A percentile compares a stretch with the other conserved stretches of the same genome.
phyloP scores from a whole-genome alignment of 139 green algal genomes.

The Volvox reticuliferus region DNA sequence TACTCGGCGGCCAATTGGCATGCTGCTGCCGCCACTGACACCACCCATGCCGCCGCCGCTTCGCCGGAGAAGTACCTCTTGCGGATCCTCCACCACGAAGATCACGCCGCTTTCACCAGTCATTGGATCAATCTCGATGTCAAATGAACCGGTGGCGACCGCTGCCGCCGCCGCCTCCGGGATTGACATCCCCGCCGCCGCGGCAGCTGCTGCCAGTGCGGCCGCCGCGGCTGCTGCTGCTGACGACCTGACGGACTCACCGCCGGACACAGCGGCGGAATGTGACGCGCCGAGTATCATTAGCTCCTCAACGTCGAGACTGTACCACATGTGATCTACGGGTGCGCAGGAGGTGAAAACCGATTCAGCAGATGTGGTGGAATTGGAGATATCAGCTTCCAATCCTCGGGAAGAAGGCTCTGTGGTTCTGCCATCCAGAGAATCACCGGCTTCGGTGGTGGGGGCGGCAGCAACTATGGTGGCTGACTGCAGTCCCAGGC shows the following conservation, averaged over 20 bases:
- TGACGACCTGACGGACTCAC: neutral
- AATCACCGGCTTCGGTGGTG: neutral
- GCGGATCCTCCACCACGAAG: constrained; percentile 24
- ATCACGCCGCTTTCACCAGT: neutral
- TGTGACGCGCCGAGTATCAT: neutral
- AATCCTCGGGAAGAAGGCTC: neutral
- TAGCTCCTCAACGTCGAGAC: constrained; percentile 14
- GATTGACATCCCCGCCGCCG: neutral
- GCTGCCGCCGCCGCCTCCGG: neutral
- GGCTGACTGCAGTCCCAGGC: neutral
- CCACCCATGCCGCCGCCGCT: neutral
- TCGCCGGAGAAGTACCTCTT: neutral
- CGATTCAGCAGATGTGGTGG: neutral
- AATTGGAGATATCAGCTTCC: neutral
- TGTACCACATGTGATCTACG: neutral
- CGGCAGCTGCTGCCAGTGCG: neutral
- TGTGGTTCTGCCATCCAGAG: neutral
- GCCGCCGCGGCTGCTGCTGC: neutral
- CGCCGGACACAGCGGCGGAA: neutral
- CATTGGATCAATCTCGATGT: neutral
- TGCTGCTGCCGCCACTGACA: neutral
- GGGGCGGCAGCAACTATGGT: too few species aligned
- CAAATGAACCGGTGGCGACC: neutral
- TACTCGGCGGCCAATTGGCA: neutral
- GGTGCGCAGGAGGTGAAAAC: neutral